These are phyloP conservation scores for Fusarium tanahbumbuense DNA, from an alignment of 2,329 filamentous ascomycete species.

Conservation along the genomic window DNA sequence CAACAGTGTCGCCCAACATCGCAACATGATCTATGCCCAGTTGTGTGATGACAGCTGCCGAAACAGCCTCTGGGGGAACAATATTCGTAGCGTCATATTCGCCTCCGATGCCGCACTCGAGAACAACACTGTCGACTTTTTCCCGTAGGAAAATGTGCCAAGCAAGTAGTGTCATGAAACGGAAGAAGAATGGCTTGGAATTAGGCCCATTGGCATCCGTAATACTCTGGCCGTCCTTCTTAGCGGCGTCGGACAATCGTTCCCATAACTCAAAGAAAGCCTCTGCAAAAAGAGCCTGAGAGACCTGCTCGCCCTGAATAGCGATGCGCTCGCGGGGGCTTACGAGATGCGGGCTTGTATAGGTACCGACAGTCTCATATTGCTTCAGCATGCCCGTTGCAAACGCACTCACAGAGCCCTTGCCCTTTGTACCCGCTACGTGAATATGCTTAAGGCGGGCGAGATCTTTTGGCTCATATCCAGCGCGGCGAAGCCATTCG, in stretches of 20 bases:
- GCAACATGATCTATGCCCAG: conserved; percentile 87
- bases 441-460: conserved; percentile 71
- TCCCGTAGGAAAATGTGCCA: conserved; percentile 84
- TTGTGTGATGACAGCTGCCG: conserved; percentile 79
- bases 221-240: conserved; percentile 46
- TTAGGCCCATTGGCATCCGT: conserved; percentile 64
- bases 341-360: conserved; percentile 87
- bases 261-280: conserved; percentile 92
- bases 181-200: conserved; percentile 90
- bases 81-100: conserved; percentile 95
- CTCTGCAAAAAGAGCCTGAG: conserved; percentile 74
- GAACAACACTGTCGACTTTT: conserved; percentile 80
- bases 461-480: conserved; percentile 69
- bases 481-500: conserved; percentile 79
- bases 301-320: conserved; percentile 78
- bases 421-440: conserved; percentile 93
- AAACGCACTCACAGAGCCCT: conserved; percentile 89
- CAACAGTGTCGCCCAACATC: conserved; percentile 82
- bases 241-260: conserved; percentile 57
- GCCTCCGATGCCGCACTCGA: conserved; percentile 95
- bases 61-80: conserved; percentile 70
- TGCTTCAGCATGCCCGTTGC: conserved; percentile 79
- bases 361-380: conserved; percentile 72
- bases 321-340: conserved; percentile 87
- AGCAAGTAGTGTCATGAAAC: conserved; percentile 89